Base-by-base conservation (phyloP, 495 filamentous ascomycete genomes). In the Aspergillus leporis region DNA sequence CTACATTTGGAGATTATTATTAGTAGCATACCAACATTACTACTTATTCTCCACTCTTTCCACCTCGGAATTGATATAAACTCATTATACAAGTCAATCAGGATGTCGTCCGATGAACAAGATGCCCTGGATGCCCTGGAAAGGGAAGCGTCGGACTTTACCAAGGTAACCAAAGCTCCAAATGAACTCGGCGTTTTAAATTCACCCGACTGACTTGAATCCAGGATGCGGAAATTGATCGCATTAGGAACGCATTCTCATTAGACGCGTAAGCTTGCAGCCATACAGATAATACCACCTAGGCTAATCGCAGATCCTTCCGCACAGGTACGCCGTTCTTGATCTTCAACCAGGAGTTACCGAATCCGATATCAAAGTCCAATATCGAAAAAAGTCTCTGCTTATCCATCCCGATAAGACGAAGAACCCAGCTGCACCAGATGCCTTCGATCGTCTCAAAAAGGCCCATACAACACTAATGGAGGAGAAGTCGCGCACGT, bases 361-460 rank as follows among this genome's bases (percentile, higher is more conserved):
- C 23, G 94, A 97, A 65, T 92, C 91, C 55, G 95, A 98, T 76
- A 98, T 99, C 79, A 98, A 97, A 75, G 75, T 86, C 59, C 79
- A 83, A 70, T 99, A 97, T 80, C 91, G 94, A 76, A 92, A 88
- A 65, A 98, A 96, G 71, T 99, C 94, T 16, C 87, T 99, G 32
- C 85, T 99, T 6, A 98, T 99, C 78, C 94, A 99, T 78, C 94
- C 94, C 12, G 94, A 99, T 77, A 98, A 98, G 75, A 97, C 95
- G 52, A 86, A 85, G 63, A 98, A 99, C 71, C 90, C 91, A 1
- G 81, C 79, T 30, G 94, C 94, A 9, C 93, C 94, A 0, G 93
- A 97, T 66, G 95, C 94, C 62, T 99, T 99, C 71, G 94, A 99
- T 76, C 87, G 92, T 2, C 85, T 99, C 5, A 96, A 96, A 70